A percentile compares a stretch with the other conserved stretches of the same genome.
These are phyloP conservation scores for Phytophthora pluvialis DNA, from an alignment of 352 stramenopile genomes.

Conservation along the genomic window DNA sequence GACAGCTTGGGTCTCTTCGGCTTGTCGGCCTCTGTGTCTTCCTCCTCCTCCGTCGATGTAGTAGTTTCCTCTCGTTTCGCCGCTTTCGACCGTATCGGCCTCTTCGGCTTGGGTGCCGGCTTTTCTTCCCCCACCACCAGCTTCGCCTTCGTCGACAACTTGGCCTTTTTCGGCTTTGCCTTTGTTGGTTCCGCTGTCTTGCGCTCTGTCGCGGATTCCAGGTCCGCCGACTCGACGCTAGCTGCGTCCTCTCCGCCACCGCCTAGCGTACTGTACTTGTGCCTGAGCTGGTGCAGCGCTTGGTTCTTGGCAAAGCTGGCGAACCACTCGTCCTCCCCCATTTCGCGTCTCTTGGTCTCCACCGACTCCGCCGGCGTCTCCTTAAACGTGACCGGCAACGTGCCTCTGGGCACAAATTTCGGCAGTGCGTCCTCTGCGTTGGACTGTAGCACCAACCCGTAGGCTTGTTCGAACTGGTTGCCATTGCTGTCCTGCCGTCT, in stretches of 20 bases:
- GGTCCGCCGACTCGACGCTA: neutral
- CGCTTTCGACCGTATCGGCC: neutral
- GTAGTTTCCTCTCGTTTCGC: slow-evolving; percentile 1
- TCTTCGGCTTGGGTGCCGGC: neutral
- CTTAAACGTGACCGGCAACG: slow-evolving; percentile 22
- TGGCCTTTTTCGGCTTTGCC: neutral
- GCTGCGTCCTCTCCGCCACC: slow-evolving; percentile 1
- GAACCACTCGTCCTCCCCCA: slow-evolving; percentile 30
- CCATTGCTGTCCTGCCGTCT: slow-evolving; percentile 25
- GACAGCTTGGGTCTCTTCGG: slow-evolving; percentile 14
- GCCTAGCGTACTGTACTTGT: slow-evolving; percentile 21
- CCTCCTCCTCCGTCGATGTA: neutral
- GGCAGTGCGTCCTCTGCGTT: slow-evolving; percentile 18
- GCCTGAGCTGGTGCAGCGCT: slow-evolving; percentile 18
- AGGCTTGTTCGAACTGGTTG: slow-evolving; percentile 30
- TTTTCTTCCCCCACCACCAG: neutral
- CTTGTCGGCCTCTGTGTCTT: neutral
- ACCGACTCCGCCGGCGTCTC: slow-evolving; percentile 5
- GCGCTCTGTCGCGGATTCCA: neutral
- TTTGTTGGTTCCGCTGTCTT: neutral
- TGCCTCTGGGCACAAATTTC: slow-evolving; percentile 23
- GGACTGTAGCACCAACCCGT: slow-evolving; percentile 22
- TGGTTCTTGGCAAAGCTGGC: slow-evolving; percentile 26
- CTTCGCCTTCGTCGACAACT: neutral
- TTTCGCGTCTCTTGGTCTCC: slow-evolving; percentile 7